Conservation (phyloP, 768 basidiomycete genomes). For the Lactifluus echinatus region DNA sequence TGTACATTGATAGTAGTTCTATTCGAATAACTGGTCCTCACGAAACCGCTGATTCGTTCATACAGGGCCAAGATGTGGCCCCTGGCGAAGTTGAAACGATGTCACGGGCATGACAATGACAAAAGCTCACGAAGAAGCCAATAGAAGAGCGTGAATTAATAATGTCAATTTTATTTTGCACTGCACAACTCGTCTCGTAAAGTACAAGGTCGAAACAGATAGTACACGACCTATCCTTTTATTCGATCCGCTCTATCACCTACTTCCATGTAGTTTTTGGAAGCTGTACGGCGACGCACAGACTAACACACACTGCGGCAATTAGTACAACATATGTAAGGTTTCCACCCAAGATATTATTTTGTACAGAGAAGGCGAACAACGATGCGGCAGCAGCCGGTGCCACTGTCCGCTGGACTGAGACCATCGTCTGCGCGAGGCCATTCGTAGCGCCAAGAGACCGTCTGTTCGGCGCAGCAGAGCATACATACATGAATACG, state of each 20-base stretch:
- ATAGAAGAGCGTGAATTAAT: no score
- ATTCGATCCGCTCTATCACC: not conserved
- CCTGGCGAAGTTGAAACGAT: no score
- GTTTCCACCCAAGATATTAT: constrained; percentile 42
- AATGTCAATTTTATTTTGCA: not conserved
- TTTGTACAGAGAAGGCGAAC: constrained; percentile 51
- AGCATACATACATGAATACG: constrained; percentile 60
- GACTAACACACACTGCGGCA: not conserved
- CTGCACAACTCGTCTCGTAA: not conserved
- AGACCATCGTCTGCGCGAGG: constrained; percentile 31
- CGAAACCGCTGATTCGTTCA: not conserved
- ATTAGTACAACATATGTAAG: constrained; percentile 7
- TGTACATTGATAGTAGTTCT: no score
- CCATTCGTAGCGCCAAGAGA: constrained; percentile 67
- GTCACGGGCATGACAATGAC: not conserved
- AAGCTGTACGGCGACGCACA: constrained; percentile 10
- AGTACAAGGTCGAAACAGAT: not conserved
- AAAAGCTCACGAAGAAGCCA: not conserved
- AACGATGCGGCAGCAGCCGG: constrained; percentile 53
- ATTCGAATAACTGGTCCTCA: not conserved
- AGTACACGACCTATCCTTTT: not conserved
- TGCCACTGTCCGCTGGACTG: constrained; percentile 38
- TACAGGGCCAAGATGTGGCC: not conserved
- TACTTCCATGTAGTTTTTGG: constrained; percentile 9
- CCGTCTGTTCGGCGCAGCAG: constrained; percentile 53